Percentiles rank a stretch among this genome's conserved stretches.
phyloP scores from a whole-genome alignment of 2,329 filamentous ascomycete species.

The Aspergillus fumigatus region DNA sequence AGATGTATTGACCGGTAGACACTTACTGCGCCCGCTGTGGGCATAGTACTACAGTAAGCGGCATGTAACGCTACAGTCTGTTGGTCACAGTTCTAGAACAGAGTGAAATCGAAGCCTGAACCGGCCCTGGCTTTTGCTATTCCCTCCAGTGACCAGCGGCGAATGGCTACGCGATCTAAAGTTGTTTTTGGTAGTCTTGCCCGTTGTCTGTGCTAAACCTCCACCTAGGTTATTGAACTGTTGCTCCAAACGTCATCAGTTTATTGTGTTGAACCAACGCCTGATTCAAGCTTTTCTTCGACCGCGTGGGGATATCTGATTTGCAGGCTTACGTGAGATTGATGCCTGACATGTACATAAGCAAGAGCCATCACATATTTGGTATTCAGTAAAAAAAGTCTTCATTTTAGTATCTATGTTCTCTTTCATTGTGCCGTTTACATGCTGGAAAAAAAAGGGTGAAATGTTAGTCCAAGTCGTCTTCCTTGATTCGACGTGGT shows the following conservation, averaged over 20 bases:
- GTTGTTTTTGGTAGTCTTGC: not conserved
- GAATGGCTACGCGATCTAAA: not conserved
- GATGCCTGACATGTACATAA: too few species aligned
- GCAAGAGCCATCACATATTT: conserved; percentile 2
- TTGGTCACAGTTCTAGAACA: not conserved
- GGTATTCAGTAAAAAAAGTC: conserved; percentile 7
- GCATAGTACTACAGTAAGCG: not conserved
- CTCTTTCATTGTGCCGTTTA: conserved; percentile 12
- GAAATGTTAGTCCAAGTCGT: conserved; percentile 7
- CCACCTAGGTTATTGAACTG: too few species aligned
- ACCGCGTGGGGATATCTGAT: too few species aligned
- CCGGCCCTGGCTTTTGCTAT: not conserved
- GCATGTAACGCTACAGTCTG: not conserved
- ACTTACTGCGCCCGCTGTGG: not conserved
- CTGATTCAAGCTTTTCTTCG: too few species aligned
- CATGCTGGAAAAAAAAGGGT: conserved; percentile 17
- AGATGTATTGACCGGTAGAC: not conserved
- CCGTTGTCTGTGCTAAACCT: too few species aligned
- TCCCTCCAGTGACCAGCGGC: not conserved
- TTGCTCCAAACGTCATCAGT: too few species aligned
- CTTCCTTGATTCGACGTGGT: not conserved
- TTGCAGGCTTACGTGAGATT: too few species aligned
- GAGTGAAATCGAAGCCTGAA: not conserved
- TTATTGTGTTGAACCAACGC: too few species aligned
- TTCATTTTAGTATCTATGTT: conserved; percentile 2